These are phyloP conservation scores for Ambispora gerdemannii DNA, from an alignment of 192 early-diverging fungal species.

Conservation along the genomic window DNA sequence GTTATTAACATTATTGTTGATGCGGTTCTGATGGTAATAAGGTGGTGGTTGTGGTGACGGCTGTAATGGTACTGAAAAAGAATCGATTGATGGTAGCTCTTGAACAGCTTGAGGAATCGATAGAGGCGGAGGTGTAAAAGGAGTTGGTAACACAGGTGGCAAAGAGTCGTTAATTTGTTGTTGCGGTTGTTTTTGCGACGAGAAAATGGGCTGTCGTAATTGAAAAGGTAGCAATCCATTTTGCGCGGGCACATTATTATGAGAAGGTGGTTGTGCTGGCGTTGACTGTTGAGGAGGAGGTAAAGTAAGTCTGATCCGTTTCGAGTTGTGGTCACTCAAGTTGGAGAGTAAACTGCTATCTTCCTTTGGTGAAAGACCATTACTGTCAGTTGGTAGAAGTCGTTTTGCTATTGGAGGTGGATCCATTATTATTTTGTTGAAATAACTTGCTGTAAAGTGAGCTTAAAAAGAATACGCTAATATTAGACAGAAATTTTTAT, in stretches of 20 bases:
- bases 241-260: too few relatives aligned
- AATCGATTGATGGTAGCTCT: slow-evolving; percentile 18
- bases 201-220: not conserved
- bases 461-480: too few relatives aligned
- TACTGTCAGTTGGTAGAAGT: too few relatives aligned
- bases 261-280: not conserved
- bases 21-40: not conserved
- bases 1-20: slow-evolving; percentile 11
- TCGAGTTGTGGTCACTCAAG: slow-evolving; percentile 12
- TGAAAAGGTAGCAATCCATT: not conserved
- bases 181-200: not conserved
- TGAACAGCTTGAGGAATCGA: not conserved
- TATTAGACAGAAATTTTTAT: too few relatives aligned
- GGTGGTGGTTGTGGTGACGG: not conserved
- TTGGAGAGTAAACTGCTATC: not conserved
- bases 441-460: too few relatives aligned
- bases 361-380: too few relatives aligned
- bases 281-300: slow-evolving; percentile 2
- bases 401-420: too few relatives aligned
- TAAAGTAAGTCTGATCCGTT: slow-evolving; percentile 27
- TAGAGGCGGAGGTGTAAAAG: not conserved
- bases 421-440: too few relatives aligned
- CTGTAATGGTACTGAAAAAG: slow-evolving; percentile 4
- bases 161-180: not conserved
- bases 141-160: slow-evolving; percentile 1